These are phyloP conservation scores for Rhizodiscina lignyota DNA, from an alignment of 495 filamentous ascomycete genomes.

Conservation along the genomic window DNA sequence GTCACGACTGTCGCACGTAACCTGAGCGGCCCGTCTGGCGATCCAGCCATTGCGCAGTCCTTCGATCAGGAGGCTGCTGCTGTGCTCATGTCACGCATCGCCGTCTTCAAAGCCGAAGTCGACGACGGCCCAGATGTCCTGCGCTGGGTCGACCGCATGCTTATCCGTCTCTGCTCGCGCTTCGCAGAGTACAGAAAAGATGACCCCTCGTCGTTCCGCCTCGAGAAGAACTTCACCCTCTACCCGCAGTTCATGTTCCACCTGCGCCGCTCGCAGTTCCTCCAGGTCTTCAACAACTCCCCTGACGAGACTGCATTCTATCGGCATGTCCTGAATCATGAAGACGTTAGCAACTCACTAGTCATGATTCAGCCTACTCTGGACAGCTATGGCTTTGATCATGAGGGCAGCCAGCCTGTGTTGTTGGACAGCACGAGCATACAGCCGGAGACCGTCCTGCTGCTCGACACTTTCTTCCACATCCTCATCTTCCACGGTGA, in stretches of 20 bases:
- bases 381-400: constrained; percentile 93
- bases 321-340: constrained; percentile 88
- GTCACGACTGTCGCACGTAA: constrained; percentile 84
- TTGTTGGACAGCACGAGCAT: constrained; percentile 92
- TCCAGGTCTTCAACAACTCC: constrained; percentile 99
- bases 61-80: constrained; percentile 98
- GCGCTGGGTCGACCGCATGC: constrained; percentile 97
- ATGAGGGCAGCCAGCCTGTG: constrained; percentile 79
- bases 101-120: constrained; percentile 97
- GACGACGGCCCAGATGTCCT: constrained; percentile 98
- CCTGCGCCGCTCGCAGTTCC: constrained; percentile 86
- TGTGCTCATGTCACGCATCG: constrained; percentile 95
- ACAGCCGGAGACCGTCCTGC: constrained; percentile 81
- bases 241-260: constrained; percentile 99
- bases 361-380: constrained; percentile 99
- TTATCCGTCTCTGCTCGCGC: constrained; percentile 88
- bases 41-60: constrained; percentile 92
- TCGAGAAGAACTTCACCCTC: constrained; percentile 98
- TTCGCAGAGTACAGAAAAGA: constrained; percentile 99
- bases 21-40: constrained; percentile 84
- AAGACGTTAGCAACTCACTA: constrained; percentile 91
- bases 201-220: constrained; percentile 89
- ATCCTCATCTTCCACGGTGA: constrained; percentile 98
- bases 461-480: constrained; percentile 98
- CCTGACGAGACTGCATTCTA: constrained; percentile 99